Evolutionary conservation across 257 asterid genomes (phyloP), one percentile per base, ranked within the genome.

Genomic region (Haberlea rhodopensis): DNA sequence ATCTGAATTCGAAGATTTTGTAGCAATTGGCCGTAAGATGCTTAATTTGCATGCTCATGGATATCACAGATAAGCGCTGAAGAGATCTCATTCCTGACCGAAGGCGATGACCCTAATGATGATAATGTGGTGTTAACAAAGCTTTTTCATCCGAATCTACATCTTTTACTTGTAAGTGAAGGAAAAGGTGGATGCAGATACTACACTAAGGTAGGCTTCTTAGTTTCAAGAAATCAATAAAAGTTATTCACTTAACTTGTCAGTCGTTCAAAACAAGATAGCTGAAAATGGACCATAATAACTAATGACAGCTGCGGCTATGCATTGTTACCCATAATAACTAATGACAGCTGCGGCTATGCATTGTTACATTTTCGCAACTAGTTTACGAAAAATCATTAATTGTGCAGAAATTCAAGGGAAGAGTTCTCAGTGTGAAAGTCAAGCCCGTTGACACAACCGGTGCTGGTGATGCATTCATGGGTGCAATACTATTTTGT

Each of bases 401-500:
- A 46, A 67, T 40, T 62, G 32, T 40, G 68, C 87, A 91, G 98
- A 70, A 82, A 79, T 91, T 88, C 78, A 85, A 79, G 70, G 98
- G 98, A 71, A 79, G 89, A 82, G 95, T 86, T 62, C 57, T 76
- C n/a, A 87, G 86, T 46, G 26, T 80, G 32, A 69, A 81, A 70
- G 95, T 91, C 57, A 80, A 86, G 65, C 10, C 91, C 10, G 77
- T 91, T 29, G 98, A 91, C 81, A 88, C 95, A 53, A 91, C 86
- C 48, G 98, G 98, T 23, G 98, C 98, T 21, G 98, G 98, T 48
- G 98, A 91, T 83, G 91, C 98, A 34, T 91, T 88, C 76, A 78
- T 71, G 40, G 98, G 98, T 40, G 98, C 95, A 21, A 8, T 83
- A 40, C 87, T 91, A 48, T 68, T 74, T 53, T 54, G 84, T 65